Evolutionary conservation across 2,329 filamentous ascomycete species (phyloP).

Genomic region (Paraphaeosphaeria minitans): DNA sequence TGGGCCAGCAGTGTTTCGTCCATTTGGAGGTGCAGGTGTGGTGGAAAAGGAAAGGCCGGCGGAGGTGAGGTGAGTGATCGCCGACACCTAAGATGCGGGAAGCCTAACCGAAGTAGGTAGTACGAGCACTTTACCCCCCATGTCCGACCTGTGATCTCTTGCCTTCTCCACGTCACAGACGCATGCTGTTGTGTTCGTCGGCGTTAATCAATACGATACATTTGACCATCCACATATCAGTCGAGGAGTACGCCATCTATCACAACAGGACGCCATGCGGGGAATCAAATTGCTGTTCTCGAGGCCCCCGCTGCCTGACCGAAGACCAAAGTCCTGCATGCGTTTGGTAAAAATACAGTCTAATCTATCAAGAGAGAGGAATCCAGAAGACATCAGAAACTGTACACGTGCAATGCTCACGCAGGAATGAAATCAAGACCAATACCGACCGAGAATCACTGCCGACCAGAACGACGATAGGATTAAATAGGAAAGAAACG

Average conservation of each 20-base stretch:
- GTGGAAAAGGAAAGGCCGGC: constrained; percentile 5
- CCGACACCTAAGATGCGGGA: not conserved
- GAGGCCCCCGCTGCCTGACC: too few species aligned
- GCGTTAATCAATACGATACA: not conserved
- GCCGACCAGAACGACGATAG: too few species aligned
- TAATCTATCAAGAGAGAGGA: too few species aligned
- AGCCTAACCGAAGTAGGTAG: constrained; percentile 9
- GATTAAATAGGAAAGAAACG: too few species aligned
- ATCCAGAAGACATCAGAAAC: too few species aligned
- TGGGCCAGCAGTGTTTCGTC: not conserved
- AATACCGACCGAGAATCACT: too few species aligned
- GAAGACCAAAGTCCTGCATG: too few species aligned
- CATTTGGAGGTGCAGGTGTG: not conserved
- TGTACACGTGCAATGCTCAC: too few species aligned
- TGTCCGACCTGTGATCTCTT: constrained; percentile 3
- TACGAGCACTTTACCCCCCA: constrained; percentile 2
- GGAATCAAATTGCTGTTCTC: not conserved
- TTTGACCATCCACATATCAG: too few species aligned
- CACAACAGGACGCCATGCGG: not conserved
- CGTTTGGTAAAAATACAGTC: too few species aligned
- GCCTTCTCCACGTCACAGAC: not conserved
- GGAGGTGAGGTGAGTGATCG: constrained; percentile 11
- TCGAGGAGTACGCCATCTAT: too few species aligned
- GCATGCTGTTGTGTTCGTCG: constrained; percentile 5
- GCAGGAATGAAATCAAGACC: too few species aligned